Evolutionary conservation across 257 asterid genomes (phyloP).

Genomic region (Dorcoceras hygrometricum): DNA sequence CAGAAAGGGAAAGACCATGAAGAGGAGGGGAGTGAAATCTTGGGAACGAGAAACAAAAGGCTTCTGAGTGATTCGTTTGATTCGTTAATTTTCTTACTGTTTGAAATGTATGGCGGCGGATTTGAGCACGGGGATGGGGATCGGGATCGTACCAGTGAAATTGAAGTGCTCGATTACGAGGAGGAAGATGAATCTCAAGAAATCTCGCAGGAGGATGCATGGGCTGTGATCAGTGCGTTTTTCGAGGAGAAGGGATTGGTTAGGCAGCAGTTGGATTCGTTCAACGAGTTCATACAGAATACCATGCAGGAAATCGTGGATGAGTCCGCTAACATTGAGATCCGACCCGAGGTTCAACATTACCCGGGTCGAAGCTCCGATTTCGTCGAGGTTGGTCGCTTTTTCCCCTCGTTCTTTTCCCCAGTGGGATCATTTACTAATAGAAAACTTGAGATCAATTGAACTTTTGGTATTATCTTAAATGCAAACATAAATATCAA

Average conservation of each 20-base stretch:
- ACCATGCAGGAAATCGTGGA: conserved; percentile 63
- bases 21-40: not conserved
- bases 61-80: not conserved
- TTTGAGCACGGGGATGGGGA: conserved; percentile 3
- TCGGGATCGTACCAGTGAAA: not conserved
- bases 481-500: too few species aligned
- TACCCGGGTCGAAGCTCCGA: conserved; percentile 45
- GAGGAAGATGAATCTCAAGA: conserved; percentile 28
- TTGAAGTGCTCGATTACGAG: conserved; percentile 1
- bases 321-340: conserved; percentile 50
- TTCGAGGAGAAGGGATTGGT: conserved; percentile 60
- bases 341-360: conserved; percentile 52
- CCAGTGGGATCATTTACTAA: too few species aligned
- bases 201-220: conserved; percentile 53
- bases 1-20: too few species aligned
- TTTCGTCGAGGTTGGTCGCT: conserved; percentile 34
- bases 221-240: conserved; percentile 53
- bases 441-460: too few species aligned
- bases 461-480: too few species aligned
- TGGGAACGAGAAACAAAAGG: not conserved
- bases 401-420: not conserved
- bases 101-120: conserved; percentile 31
- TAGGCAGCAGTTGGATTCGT: conserved; percentile 52
- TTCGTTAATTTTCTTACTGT: not conserved
- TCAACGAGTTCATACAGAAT: conserved; percentile 55